These are phyloP conservation scores for Backusella mclennaniae DNA, from an alignment of 192 early-diverging fungal genomes.

Conservation along the genomic window DNA sequence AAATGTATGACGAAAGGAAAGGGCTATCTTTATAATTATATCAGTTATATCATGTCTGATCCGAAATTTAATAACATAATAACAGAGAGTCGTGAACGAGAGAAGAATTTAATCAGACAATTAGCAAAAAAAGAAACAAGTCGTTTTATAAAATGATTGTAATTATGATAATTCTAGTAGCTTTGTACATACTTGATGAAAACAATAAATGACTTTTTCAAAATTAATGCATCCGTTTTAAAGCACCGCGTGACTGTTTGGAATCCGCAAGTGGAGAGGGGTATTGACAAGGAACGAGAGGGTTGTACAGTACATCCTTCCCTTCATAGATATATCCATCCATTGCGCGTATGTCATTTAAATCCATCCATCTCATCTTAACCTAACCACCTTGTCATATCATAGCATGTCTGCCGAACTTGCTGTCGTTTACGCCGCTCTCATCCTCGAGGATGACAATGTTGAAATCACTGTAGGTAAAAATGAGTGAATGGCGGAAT, in stretches of 20 bases:
- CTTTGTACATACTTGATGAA: not conserved
- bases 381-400: not conserved
- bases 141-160: no score
- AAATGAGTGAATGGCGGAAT: not conserved
- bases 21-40: not conserved
- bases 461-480: slow-evolving; percentile 90
- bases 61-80: not conserved
- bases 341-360: slow-evolving; percentile 16
- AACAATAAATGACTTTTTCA: not conserved
- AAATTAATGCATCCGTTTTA: not conserved
- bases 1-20: not conserved
- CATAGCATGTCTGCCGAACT: slow-evolving; percentile 41
- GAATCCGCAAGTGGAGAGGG: not conserved
- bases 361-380: not conserved
- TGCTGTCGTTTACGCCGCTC: slow-evolving; percentile 77
- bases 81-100: not conserved
- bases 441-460: slow-evolving; percentile 98
- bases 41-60: not conserved
- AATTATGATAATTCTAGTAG: no score
- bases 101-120: not conserved
- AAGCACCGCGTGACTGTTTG: not conserved
- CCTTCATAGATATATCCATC: slow-evolving; percentile 10
- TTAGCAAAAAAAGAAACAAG: not conserved
- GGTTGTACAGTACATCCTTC: not conserved
- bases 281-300: not conserved